Percentiles rank a stretch among this genome's conserved stretches.
These are phyloP conservation scores for Pholiota molesta DNA, from an alignment of 768 basidiomycete species.

Conservation along the genomic window DNA sequence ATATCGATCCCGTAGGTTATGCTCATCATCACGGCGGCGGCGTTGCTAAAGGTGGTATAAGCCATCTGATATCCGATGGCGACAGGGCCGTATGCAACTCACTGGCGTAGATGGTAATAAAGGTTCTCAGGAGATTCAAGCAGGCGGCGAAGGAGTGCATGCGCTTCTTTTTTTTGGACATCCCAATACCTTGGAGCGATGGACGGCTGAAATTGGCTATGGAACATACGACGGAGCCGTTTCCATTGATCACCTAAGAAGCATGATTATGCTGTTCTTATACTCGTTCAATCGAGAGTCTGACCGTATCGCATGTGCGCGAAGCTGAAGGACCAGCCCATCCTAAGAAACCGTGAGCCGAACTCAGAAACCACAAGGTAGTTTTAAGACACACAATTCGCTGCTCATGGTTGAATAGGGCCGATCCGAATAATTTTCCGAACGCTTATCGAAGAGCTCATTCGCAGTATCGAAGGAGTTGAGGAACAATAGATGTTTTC, in stretches of 20 bases:
- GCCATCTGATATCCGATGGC: background rate
- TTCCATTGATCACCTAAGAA: constrained; percentile 53
- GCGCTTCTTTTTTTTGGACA: constrained; percentile 46
- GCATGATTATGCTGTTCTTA: background rate
- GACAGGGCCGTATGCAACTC: constrained; percentile 18
- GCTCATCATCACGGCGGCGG: constrained; percentile 57
- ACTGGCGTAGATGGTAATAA: constrained; percentile 54
- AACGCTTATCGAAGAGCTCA: constrained; percentile 61
- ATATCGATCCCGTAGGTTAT: constrained; percentile 54
- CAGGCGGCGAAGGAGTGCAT: constrained; percentile 46
- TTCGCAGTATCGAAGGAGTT: constrained; percentile 48
- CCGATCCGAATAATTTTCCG: constrained; percentile 59
- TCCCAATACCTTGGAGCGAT: constrained; percentile 44
- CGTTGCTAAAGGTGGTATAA: constrained; percentile 35
- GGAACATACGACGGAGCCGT: constrained; percentile 54
- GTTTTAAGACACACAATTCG: constrained; percentile 36
- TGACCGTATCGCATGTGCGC: constrained; percentile 54
- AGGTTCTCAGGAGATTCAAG: constrained; percentile 45
- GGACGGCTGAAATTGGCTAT: constrained; percentile 51
- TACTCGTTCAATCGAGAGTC: background rate
- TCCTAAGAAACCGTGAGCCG: constrained; percentile 18
- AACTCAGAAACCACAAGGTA: no score
- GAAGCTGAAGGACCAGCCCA: constrained; percentile 53
- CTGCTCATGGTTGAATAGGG: constrained; percentile 50
- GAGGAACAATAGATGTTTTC: constrained; percentile 41